These are phyloP conservation scores for Cenchrus americanus DNA, from an alignment of 176 grass and related monocot species.

Conservation along the genomic window DNA sequence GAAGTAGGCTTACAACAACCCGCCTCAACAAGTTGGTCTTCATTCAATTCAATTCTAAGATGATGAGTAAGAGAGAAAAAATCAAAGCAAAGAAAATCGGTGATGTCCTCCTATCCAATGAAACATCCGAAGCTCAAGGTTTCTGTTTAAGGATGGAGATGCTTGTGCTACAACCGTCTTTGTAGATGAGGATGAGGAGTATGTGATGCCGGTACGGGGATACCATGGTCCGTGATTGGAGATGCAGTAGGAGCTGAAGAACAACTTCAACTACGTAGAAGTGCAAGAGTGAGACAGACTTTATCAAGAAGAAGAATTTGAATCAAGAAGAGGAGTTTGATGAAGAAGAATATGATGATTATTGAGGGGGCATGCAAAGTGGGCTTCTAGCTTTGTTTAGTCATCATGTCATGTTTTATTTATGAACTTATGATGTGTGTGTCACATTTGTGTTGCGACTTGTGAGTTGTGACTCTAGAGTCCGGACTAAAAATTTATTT, in stretches of 20 bases:
- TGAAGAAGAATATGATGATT: not conserved
- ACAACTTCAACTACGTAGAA: not conserved
- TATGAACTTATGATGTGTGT: not conserved
- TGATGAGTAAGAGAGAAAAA: not conserved
- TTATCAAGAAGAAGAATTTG: not conserved
- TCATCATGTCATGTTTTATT: not conserved
- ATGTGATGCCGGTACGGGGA: not conserved
- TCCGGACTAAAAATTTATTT: too few species aligned
- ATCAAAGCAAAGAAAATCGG: not conserved
- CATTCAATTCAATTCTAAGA: not conserved
- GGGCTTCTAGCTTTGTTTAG: not conserved
- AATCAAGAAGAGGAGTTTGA: not conserved
- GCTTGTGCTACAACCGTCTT: not conserved
- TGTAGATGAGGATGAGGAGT: not conserved
- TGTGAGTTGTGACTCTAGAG: too few species aligned
- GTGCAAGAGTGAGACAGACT: not conserved
- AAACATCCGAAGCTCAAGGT: conserved; percentile 3
- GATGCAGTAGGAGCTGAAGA: not conserved
- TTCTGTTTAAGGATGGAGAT: not conserved
- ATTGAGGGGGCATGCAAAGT: not conserved
- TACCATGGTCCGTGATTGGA: not conserved
- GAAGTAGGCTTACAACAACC: conserved; percentile 1
- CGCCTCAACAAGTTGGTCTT: not conserved
- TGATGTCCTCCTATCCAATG: not conserved
- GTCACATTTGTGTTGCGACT: too few species aligned